These are phyloP conservation scores for Arabidopsis suecica DNA, from an alignment of 345 rosid genomes.

Conservation along the genomic window DNA sequence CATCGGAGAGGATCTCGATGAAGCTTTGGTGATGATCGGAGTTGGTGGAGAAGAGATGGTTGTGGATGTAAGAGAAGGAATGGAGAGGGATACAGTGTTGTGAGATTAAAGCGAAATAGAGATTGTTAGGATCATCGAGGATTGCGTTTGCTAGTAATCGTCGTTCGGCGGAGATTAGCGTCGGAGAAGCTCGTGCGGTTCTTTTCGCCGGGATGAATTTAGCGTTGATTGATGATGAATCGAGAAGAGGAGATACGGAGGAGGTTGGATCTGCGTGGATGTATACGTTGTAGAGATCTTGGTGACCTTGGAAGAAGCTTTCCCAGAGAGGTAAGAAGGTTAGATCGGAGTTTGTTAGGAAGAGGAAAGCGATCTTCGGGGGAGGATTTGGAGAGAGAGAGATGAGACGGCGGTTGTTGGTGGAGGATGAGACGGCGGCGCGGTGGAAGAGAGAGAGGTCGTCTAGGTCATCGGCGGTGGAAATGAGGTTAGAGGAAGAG, in stretches of 20 bases:
- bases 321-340: conserved; percentile 80
- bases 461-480: conserved; percentile 57
- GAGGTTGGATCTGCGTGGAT: conserved; percentile 75
- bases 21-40: conserved; percentile 48
- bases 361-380: conserved; percentile 89
- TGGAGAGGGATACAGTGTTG: conserved; percentile 89
- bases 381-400: conserved; percentile 53
- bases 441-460: conserved; percentile 70
- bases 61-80: conserved; percentile 67
- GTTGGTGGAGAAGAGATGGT: conserved; percentile 55
- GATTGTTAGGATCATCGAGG: conserved; percentile 78
- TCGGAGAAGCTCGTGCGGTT: conserved; percentile 72
- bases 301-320: conserved; percentile 62
- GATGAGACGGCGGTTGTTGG: conserved; percentile 40
- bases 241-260: conserved; percentile 34
- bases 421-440: conserved; percentile 48
- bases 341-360: conserved; percentile 89
- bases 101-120: conserved; percentile 81
- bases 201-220: conserved; percentile 63
- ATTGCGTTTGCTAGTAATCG: conserved; percentile 75
- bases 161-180: conserved; percentile 76
- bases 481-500: conserved; percentile 49
- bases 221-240: conserved; percentile 48
- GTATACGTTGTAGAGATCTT: conserved; percentile 67
- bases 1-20: conserved; percentile 74